Evolutionary conservation across 2,329 filamentous ascomycete genomes (phyloP).

Genomic region (Seiridium cupressi): DNA sequence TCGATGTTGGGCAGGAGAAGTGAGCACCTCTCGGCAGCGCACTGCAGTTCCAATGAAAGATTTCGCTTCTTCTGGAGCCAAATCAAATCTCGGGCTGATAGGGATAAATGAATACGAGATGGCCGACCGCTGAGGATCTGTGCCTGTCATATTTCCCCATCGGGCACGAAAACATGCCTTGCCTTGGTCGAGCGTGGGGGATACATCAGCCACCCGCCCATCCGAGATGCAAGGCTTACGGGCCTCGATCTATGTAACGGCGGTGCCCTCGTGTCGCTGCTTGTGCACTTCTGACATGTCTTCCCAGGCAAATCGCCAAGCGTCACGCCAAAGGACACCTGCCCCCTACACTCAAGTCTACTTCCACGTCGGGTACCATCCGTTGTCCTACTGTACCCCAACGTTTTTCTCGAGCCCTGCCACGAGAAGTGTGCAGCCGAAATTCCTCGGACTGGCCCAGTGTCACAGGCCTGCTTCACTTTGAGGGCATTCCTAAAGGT

Average conservation of each 20-base stretch:
- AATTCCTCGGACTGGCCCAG: too few species aligned
- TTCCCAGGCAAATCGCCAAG: not conserved
- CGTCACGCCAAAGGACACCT: not conserved
- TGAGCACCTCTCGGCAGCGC: too few species aligned
- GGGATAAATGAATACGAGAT: not conserved
- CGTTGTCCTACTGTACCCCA: too few species aligned
- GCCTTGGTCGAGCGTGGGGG: not conserved
- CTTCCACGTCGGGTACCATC: too few species aligned
- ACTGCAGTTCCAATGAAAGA: not conserved
- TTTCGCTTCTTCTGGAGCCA: not conserved
- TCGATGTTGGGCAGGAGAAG: too few species aligned
- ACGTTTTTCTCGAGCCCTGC: too few species aligned
- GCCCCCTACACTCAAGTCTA: too few species aligned
- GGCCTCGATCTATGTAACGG: not conserved
- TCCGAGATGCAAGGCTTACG: not conserved
- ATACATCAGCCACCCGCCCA: not conserved
- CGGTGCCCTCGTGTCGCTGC: not conserved
- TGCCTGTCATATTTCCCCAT: not conserved
- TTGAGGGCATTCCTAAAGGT: too few species aligned
- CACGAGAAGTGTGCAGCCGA: too few species aligned
- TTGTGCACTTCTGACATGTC: not conserved
- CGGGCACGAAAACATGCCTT: not conserved
- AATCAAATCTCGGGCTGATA: not conserved
- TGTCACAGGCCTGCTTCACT: too few species aligned
- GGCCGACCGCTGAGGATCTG: not conserved